Conservation (phyloP, 306 rosid species). For the Erythrophleum fordii region DNA sequence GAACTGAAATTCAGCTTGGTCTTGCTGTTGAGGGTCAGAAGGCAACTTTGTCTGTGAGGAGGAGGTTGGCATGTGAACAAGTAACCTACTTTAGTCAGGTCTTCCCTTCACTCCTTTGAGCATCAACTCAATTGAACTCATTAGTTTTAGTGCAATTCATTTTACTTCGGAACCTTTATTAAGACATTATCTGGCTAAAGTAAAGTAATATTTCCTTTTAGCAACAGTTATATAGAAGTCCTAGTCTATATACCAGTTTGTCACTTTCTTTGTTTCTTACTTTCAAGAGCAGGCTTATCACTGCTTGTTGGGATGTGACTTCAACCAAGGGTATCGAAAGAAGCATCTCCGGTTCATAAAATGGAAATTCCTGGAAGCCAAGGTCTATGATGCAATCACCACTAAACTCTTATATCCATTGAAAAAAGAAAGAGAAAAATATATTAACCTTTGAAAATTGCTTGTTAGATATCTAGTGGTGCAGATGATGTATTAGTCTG, state of each 20-base stretch:
- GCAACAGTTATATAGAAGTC: not conserved
- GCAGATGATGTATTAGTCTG: not conserved
- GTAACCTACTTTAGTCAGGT: conserved; percentile 89
- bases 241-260: not conserved
- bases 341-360: conserved; percentile 82
- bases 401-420: conserved; percentile 1
- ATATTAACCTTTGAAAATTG: not conserved
- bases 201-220: conserved; percentile 9
- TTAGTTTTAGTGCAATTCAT: not conserved
- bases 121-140: conserved; percentile 25
- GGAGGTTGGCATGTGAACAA: conserved; percentile 96
- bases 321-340: conserved; percentile 61
- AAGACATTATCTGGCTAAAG: not conserved
- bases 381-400: conserved; percentile 54
- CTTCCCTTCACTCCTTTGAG: conserved; percentile 21
- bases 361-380: conserved; percentile 92
- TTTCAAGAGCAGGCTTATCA: conserved; percentile 70
- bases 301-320: conserved; percentile 64
- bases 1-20: conserved; percentile 96
- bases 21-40: conserved; percentile 90
- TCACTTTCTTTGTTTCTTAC: conserved; percentile 24
- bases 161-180: conserved; percentile 24
- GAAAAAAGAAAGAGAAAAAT: not conserved
- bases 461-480: not conserved
- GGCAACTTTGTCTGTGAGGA: conserved; percentile 81